Conservation (phyloP, 1,284 basidiomycete genomes). For the Ceratorhiza oryzae-sativae region DNA sequence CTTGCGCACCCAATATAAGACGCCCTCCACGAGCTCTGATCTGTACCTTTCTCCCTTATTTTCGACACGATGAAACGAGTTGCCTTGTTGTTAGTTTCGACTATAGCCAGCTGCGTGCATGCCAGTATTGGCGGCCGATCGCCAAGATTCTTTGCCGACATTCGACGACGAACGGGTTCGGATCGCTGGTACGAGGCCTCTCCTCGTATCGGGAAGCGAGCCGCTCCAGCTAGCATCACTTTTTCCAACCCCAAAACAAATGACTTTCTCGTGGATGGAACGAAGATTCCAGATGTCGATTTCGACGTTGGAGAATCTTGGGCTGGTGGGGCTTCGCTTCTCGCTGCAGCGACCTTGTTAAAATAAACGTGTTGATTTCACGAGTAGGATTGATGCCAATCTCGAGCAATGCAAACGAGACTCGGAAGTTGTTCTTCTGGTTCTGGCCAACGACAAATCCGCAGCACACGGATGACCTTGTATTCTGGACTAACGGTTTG, state of each 20-base stretch:
- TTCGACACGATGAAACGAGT: not conserved
- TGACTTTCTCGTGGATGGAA: slow-evolving; percentile 68
- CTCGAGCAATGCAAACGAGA: slow-evolving; percentile 65
- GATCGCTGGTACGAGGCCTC: not conserved
- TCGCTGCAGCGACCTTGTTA: not conserved
- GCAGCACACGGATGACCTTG: slow-evolving; percentile 30
- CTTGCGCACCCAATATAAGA: too few species aligned
- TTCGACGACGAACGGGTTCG: not conserved
- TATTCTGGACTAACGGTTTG: slow-evolving; percentile 16
- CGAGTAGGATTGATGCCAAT: slow-evolving; percentile 68
- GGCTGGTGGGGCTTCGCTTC: slow-evolving; percentile 51
- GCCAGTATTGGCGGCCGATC: not conserved
- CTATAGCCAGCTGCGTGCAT: not conserved
- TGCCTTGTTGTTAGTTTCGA: not conserved
- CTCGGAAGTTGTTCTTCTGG: slow-evolving; percentile 84
- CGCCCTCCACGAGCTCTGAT: too few species aligned
- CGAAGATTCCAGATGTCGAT: slow-evolving; percentile 68
- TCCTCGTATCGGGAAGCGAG: not conserved
- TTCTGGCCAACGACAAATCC: slow-evolving; percentile 66
- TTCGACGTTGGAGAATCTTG: slow-evolving; percentile 79
- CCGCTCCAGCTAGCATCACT: slow-evolving; percentile 63
- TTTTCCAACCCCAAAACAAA: slow-evolving; percentile 72
- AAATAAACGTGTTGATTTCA: not conserved
- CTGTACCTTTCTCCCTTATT: not conserved
- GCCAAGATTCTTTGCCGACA: not conserved